Conservation (phyloP, 2,329 filamentous ascomycete species). For the Colletotrichum australisinense region DNA sequence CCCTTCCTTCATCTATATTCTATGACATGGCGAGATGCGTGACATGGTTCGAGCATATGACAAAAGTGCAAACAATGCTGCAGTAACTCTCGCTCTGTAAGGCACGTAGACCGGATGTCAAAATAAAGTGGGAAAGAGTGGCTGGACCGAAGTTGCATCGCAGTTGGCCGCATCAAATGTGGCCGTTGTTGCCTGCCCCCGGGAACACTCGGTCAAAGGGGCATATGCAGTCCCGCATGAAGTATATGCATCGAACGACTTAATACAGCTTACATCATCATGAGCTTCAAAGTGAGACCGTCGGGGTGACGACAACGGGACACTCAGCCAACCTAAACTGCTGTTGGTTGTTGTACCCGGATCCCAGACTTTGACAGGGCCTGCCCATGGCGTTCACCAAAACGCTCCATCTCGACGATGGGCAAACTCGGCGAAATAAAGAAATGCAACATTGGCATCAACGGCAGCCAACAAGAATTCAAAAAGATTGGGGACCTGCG, state of each 20-base stretch:
- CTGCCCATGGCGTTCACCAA: background rate
- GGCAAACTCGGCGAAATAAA: background rate
- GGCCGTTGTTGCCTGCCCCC: background rate
- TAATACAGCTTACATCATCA: too few species aligned
- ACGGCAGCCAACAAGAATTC: background rate
- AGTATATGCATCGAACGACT: too few species aligned
- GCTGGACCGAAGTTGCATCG: background rate
- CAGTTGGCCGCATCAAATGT: background rate
- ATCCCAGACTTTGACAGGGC: background rate
- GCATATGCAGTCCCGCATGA: too few species aligned
- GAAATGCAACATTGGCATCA: background rate
- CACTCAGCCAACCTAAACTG: background rate
- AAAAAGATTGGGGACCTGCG: background rate
- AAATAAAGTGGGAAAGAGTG: background rate
- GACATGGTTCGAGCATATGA: too few species aligned
- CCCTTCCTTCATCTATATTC: too few species aligned
- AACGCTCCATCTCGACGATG: too few species aligned
- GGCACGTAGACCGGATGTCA: background rate
- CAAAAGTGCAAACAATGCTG: background rate
- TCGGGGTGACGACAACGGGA: too few species aligned
- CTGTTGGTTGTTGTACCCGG: background rate
- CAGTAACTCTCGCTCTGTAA: background rate
- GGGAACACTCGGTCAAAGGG: background rate
- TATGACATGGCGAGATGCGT: background rate
- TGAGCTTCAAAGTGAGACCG: too few species aligned